Evolutionary conservation across 805 yeast species (phyloP).

Genomic region (Candida pseudoglaebosa): DNA sequence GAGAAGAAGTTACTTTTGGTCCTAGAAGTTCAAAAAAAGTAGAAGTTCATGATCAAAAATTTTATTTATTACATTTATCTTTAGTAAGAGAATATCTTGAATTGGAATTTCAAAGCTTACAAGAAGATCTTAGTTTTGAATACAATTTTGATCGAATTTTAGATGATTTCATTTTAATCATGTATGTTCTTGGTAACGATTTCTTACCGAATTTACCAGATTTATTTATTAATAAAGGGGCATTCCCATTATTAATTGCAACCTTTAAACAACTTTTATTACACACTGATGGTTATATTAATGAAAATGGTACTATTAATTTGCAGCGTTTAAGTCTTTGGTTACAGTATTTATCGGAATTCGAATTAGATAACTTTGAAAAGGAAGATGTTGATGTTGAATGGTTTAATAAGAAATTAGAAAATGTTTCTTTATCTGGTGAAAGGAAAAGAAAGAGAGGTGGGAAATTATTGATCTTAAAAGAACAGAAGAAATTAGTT

Average conservation of each 20-base stretch:
- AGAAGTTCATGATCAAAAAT: slow-evolving; percentile 71
- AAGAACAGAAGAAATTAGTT: slow-evolving; percentile 72
- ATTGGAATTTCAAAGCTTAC: slow-evolving; percentile 74
- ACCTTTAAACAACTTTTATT: slow-evolving; percentile 81
- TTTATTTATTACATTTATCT: slow-evolving; percentile 78
- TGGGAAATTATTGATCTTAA: slow-evolving; percentile 62
- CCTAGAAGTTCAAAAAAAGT: slow-evolving; percentile 36
- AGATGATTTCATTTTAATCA: slow-evolving; percentile 88
- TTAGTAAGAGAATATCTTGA: slow-evolving; percentile 87
- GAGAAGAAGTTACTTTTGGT: slow-evolving; percentile 96
- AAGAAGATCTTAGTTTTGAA: slow-evolving; percentile 57
- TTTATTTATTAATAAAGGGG: slow-evolving; percentile 89
- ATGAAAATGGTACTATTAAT: slow-evolving; percentile 78
- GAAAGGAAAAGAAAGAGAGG: slow-evolving; percentile 61
- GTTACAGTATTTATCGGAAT: slow-evolving; percentile 70
- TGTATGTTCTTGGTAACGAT: slow-evolving; percentile 96
- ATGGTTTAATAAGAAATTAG: slow-evolving; percentile 87
- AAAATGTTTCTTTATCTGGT: slow-evolving; percentile 70
- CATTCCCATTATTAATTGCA: slow-evolving; percentile 85
- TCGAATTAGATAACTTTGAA: slow-evolving; percentile 86
- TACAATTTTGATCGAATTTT: slow-evolving; percentile 84
- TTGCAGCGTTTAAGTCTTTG: slow-evolving; percentile 67
- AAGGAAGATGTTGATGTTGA: slow-evolving; percentile 77
- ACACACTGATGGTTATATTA: slow-evolving; percentile 76
- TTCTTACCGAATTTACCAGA: slow-evolving; percentile 96